Evolutionary conservation across 2,329 filamentous ascomycete genomes (phyloP), one percentile per base, ranked within the genome.

Genomic region (Akanthomyces dipterigenus): DNA sequence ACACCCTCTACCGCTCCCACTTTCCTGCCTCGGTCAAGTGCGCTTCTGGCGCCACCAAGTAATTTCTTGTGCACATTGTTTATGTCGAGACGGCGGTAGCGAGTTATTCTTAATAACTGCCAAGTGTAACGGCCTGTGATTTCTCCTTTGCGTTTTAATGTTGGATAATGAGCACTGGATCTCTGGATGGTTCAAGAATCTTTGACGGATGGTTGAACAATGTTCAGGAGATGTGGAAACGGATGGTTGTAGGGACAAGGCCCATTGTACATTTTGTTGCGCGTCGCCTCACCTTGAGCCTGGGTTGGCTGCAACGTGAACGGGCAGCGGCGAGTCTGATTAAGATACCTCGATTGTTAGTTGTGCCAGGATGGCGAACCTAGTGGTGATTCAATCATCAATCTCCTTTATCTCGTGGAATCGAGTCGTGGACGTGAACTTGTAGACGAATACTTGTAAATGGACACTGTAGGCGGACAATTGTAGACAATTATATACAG

Each of bases 1-100:
- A 70, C 16, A 78, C 80, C 11, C 68, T 84, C n/a, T n/a, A 28
- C 24, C 24, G 36, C 48, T 58, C 54, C 46, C 12, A 53, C 28
- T n/a, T 58, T n/a, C 54, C 48, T 42, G 54, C 40, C 18, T 20
- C 36, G 5, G 49, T 55, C 31, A 49, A 9, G 31, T 59, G 61
- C 50, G 7, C 5, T 28, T 28, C 26, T 9, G 51, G 20, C 9
- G 22, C 40, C 20, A 31, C 36, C n/a, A 24, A 51, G 14, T 55
- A 48, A n/a, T 18, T n/a, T n/a, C 26, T 45, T 7, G 31, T 34
- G 56, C 42, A 50, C 46, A 34, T 42, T 34, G 31, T 34, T 50
- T 28, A 57, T 38, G 3, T 22, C 14, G 31, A 31, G 51, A 43
- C 24, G 51, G 24, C 22, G 51, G 48, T 51, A 55, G 50, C 31